Evolutionary conservation across 1,284 basidiomycete species (phyloP).

Genomic region (Melampsora larici-populina): DNA sequence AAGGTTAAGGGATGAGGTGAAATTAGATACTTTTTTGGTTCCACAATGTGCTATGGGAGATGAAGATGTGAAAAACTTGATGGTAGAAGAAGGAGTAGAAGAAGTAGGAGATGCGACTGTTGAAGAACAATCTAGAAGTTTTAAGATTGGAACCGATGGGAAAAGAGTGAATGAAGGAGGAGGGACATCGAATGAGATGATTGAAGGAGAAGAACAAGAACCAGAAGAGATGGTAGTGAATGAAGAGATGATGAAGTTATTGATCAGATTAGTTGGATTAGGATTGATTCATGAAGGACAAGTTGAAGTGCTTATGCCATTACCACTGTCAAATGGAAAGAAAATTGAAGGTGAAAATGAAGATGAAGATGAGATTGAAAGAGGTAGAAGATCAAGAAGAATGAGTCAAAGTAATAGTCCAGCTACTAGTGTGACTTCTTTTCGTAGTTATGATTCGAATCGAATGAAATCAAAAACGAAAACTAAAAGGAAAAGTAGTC

Average conservation of each 20-base stretch:
- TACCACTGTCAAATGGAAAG: not conserved
- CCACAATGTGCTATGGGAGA: slow-evolving; percentile 43
- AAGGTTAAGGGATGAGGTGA: not conserved
- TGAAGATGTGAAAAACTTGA: slow-evolving; percentile 35
- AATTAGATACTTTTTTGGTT: slow-evolving; percentile 41
- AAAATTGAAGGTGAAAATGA: too few relatives aligned
- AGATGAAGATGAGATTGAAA: not conserved
- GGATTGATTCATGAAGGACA: slow-evolving; percentile 39
- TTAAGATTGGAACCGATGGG: slow-evolving; percentile 38
- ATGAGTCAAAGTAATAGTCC: not conserved
- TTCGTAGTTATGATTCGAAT: not conserved
- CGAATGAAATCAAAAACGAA: not conserved
- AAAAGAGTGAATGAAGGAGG: not conserved
- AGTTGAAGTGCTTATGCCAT: slow-evolving; percentile 38
- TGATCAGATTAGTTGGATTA: slow-evolving; percentile 30
- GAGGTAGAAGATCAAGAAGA: not conserved
- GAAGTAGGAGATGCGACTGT: slow-evolving; percentile 37
- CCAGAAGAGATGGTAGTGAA: slow-evolving; percentile 6
- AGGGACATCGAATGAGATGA: not conserved
- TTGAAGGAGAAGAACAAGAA: not conserved
- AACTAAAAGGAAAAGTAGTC: not conserved
- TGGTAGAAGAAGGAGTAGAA: slow-evolving; percentile 16
- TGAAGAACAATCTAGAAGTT: slow-evolving; percentile 39
- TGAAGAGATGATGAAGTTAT: slow-evolving; percentile 33
- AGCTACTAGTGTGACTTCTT: not conserved